A percentile compares a stretch with the other conserved stretches of the same genome.
These are phyloP conservation scores for Porogramme epimiltina DNA, from an alignment of 1,284 basidiomycete species.

Conservation along the genomic window DNA sequence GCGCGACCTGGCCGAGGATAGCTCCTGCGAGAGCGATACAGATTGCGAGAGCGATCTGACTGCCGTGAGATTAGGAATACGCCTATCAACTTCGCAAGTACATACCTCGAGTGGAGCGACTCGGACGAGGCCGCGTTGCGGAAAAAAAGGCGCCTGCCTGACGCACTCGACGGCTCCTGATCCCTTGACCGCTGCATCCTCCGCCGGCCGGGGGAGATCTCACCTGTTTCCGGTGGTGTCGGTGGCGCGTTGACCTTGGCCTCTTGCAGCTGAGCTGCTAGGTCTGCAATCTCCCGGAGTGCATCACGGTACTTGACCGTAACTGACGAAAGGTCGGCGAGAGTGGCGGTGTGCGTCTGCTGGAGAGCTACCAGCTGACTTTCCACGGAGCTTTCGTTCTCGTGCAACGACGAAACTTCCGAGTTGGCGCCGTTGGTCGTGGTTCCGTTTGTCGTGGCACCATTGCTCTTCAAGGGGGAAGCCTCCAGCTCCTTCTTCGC, in stretches of 20 bases:
- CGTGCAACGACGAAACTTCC: slow-evolving; percentile 24
- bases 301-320: slow-evolving; percentile 86
- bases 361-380: slow-evolving; percentile 67
- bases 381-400: slow-evolving; percentile 43
- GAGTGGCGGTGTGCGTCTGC: slow-evolving; percentile 76
- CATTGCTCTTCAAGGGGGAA: slow-evolving; percentile 25
- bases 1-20: slow-evolving; percentile 87
- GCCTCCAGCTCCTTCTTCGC: slow-evolving; percentile 66
- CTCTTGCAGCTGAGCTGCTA: slow-evolving; percentile 84
- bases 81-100: slow-evolving; percentile 14
- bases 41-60: slow-evolving; percentile 75
- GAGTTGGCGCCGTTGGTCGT: slow-evolving; percentile 26
- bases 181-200: slow-evolving; percentile 56
- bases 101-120: slow-evolving; percentile 80
- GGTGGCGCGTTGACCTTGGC: slow-evolving; percentile 53
- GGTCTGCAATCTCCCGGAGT: slow-evolving; percentile 85
- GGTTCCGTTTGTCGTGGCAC: slow-evolving; percentile 25
- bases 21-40: slow-evolving; percentile 94
- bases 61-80: slow-evolving; percentile 21
- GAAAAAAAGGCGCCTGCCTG: slow-evolving; percentile 63
- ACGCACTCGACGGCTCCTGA: slow-evolving; percentile 48
- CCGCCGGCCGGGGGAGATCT: slow-evolving; percentile 45
- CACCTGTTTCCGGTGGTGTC: slow-evolving; percentile 46
- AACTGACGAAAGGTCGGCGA: slow-evolving; percentile 77
- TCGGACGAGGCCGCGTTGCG: slow-evolving; percentile 81